Evolutionary conservation across 2,329 filamentous ascomycete species (phyloP).

Genomic region (Diaporthe nobilis): DNA sequence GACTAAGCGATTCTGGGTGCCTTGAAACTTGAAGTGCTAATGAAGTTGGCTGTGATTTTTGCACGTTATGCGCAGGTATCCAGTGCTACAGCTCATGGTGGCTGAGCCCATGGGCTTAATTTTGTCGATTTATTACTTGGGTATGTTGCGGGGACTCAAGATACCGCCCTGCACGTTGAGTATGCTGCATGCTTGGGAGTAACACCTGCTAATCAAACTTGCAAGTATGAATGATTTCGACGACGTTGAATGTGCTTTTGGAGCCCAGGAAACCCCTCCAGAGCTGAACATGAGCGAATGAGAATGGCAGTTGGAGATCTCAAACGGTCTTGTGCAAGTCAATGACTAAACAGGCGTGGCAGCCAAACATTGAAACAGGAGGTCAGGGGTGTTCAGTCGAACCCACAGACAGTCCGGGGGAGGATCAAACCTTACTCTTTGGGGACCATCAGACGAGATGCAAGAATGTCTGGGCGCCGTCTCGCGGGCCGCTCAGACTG

Average conservation of each 20-base stretch:
- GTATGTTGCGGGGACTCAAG: neutral
- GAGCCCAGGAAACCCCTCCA: neutral
- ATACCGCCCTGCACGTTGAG: neutral
- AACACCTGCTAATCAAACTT: neutral
- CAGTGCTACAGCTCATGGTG: too few relatives aligned
- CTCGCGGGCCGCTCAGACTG: constrained; percentile 29
- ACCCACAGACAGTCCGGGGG: constrained; percentile 21
- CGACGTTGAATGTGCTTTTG: neutral
- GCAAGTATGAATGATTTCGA: neutral
- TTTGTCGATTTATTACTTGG: too few relatives aligned
- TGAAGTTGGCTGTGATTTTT: neutral
- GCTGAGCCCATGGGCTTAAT: neutral
- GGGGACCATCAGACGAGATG: constrained; percentile 21
- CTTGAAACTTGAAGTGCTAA: neutral
- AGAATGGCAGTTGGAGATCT: neutral
- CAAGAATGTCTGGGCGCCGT: constrained; percentile 20
- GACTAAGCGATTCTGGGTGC: neutral
- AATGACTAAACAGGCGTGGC: constrained; percentile 17
- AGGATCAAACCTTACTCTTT: constrained; percentile 18
- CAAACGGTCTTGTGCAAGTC: constrained; percentile 16
- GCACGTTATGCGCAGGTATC: neutral
- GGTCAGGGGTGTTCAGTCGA: constrained; percentile 27
- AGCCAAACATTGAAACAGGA: constrained; percentile 27
- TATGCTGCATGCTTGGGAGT: neutral
- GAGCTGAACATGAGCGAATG: neutral